Conservation (phyloP, 2,329 filamentous ascomycete genomes). For the Furcasterigmium sp. region DNA sequence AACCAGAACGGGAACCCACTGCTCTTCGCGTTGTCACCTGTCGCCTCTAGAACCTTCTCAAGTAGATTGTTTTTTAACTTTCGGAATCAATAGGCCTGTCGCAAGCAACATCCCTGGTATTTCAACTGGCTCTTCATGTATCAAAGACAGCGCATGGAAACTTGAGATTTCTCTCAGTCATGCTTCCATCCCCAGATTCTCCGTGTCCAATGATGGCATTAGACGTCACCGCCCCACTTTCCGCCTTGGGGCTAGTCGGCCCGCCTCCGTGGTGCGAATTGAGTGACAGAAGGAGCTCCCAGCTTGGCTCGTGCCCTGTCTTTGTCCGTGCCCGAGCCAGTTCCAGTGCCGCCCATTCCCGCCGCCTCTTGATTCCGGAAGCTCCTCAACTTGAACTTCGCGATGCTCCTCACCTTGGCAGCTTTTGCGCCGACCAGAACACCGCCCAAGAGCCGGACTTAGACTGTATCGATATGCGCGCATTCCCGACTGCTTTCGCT, state of each 20-base stretch:
- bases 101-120: too few species aligned
- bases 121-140: too few species aligned
- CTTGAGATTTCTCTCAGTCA: too few species aligned
- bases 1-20: too few species aligned
- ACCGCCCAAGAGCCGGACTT: conserved; percentile 6
- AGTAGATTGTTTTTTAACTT: too few species aligned
- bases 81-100: too few species aligned
- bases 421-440: conserved; percentile 1
- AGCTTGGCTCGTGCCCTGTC: neutral
- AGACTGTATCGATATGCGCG: conserved; percentile 14
- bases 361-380: too few species aligned
- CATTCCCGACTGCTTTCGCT: conserved; percentile 8
- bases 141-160: too few species aligned
- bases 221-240: neutral
- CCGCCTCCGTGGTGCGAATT: neutral
- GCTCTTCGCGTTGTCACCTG: too few species aligned
- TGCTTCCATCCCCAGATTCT: neutral
- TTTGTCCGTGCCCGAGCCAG: too few species aligned
- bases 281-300: neutral
- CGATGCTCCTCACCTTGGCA: conserved; percentile 11
- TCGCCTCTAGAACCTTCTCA: too few species aligned
- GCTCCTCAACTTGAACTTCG: neutral
- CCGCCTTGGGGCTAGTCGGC: neutral
- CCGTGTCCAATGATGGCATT: neutral
- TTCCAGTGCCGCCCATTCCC: too few species aligned